Percentiles rank a stretch among this genome's conserved stretches.
Evolutionary conservation across 805 yeast species (phyloP).

Genomic region (Wickerhamiella vanderwaltii): DNA sequence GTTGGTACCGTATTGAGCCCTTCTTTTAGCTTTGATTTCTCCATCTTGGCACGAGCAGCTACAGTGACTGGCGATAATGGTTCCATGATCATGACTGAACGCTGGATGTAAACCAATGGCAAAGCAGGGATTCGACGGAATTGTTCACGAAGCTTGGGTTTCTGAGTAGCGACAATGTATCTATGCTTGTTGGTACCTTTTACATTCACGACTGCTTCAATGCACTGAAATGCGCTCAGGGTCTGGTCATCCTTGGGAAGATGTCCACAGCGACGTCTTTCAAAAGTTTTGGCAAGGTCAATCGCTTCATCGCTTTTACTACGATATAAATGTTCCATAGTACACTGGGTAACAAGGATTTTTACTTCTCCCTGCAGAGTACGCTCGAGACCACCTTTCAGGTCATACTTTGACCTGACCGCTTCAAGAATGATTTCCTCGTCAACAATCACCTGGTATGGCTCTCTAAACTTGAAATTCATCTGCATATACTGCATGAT

Average conservation of each 20-base stretch:
- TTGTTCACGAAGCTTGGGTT: constrained; percentile 51
- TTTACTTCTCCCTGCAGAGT: constrained; percentile 79
- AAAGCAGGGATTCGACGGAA: constrained; percentile 77
- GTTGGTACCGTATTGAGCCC: constrained; percentile 52
- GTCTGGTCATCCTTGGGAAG: constrained; percentile 21
- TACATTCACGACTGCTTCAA: constrained; percentile 37
- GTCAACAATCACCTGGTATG: constrained; percentile 83
- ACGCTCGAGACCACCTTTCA: constrained; percentile 66
- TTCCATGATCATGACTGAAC: constrained; percentile 94
- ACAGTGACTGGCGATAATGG: constrained; percentile 69
- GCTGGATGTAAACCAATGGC: constrained; percentile 74
- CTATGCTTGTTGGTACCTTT: constrained; percentile 63
- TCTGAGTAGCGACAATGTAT: constrained; percentile 79
- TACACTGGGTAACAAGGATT: constrained; percentile 89
- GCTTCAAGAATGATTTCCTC: constrained; percentile 61
- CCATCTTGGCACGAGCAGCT: constrained; percentile 38
- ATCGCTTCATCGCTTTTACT: constrained; percentile 65
- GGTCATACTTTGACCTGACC: constrained; percentile 55
- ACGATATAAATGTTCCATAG: constrained; percentile 73
- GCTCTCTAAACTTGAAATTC: constrained; percentile 85
- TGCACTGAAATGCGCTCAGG: constrained; percentile 59
- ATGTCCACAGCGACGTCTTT: constrained; percentile 89
- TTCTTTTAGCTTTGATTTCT: constrained; percentile 52
- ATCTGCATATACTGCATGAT: constrained; percentile 77
- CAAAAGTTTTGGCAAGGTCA: constrained; percentile 66